These are phyloP conservation scores for Sarocladium kiliense DNA, from an alignment of 2,329 filamentous ascomycete species.

Conservation along the genomic window DNA sequence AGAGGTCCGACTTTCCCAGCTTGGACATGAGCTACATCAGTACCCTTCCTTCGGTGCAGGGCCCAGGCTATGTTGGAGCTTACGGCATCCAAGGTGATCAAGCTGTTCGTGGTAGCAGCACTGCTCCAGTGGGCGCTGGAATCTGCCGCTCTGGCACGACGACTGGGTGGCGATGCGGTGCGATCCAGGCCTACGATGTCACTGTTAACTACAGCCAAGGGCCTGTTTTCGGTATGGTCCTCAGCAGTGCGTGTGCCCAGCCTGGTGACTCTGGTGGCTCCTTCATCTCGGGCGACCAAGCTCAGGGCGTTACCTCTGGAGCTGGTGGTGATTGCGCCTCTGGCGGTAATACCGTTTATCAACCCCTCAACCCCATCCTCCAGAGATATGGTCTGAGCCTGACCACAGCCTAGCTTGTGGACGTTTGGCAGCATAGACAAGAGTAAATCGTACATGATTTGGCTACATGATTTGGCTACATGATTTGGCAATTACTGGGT, in stretches of 20 bases:
- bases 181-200: constrained; percentile 6
- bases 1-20: constrained; percentile 10
- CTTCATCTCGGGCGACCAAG: constrained; percentile 33
- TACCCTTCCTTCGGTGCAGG: neutral
- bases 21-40: constrained; percentile 10
- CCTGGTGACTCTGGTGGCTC: constrained; percentile 36
- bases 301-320: constrained; percentile 36
- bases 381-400: constrained; percentile 29
- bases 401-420: constrained; percentile 16
- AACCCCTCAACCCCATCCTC: constrained; percentile 34
- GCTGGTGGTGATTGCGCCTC: constrained; percentile 30
- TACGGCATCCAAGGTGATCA: neutral
- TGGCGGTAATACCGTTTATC: constrained; percentile 34
- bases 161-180: constrained; percentile 10
- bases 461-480: too few relatives aligned
- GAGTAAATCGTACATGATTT: neutral
- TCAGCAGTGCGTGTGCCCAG: constrained; percentile 34
- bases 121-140: constrained; percentile 11
- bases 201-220: constrained; percentile 26
- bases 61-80: neutral
- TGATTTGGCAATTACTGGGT: neutral
- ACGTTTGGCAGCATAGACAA: neutral
- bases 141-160: constrained; percentile 12
- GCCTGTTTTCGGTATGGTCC: constrained; percentile 32
- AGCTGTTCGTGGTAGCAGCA: constrained; percentile 7